Evolutionary conservation across 352 stramenopile genomes (phyloP).

Genomic region (Thraustotheca clavata): DNA sequence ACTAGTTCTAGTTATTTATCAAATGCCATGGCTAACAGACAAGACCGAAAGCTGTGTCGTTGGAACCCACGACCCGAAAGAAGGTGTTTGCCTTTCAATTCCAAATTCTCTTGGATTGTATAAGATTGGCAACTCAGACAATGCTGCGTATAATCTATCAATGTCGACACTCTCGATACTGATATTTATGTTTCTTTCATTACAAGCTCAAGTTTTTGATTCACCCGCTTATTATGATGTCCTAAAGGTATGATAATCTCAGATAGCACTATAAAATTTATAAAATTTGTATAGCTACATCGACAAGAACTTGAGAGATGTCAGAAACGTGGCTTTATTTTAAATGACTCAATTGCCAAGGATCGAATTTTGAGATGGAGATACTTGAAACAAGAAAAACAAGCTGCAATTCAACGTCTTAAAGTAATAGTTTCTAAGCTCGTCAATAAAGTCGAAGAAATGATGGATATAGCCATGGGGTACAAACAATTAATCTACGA

Average conservation of each 20-base stretch:
- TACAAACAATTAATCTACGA: background rate
- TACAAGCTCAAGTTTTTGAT: constrained; percentile 71
- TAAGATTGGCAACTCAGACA: background rate
- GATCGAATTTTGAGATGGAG: constrained; percentile 62
- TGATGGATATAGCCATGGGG: constrained; percentile 84
- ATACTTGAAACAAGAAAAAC: constrained; percentile 76
- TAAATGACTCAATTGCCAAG: constrained; percentile 13
- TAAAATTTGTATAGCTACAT: constrained; percentile 4
- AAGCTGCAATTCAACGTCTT: constrained; percentile 64
- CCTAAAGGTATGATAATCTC: constrained; percentile 19
- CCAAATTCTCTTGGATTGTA: constrained; percentile 61
- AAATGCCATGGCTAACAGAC: constrained; percentile 47
- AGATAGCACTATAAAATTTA: no score
- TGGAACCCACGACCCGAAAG: constrained; percentile 22
- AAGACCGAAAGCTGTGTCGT: constrained; percentile 46
- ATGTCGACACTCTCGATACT: constrained; percentile 32
- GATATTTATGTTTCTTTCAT: constrained; percentile 73
- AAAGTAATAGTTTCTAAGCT: constrained; percentile 85
- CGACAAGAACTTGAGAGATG: constrained; percentile 11
- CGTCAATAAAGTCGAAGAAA: constrained; percentile 81
- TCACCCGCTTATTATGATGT: constrained; percentile 54
- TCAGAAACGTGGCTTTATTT: constrained; percentile 9
- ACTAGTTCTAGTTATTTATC: constrained; percentile 67
- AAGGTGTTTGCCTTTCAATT: constrained; percentile 51
- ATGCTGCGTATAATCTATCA: background rate